Base-by-base conservation (phyloP, 129 eudicot genomes). In the Flaveria trinervia region DNA sequence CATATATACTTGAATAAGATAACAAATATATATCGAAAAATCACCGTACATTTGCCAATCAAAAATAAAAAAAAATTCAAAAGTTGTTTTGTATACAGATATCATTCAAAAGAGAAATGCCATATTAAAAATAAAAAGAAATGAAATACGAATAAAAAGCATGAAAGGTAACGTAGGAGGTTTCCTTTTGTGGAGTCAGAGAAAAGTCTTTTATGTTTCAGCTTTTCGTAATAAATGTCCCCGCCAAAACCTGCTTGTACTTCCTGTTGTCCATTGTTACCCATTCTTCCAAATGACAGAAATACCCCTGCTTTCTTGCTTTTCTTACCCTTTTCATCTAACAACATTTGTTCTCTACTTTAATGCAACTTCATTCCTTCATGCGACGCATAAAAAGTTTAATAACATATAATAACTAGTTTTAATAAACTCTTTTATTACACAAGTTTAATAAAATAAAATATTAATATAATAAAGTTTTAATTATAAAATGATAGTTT, bases 211-310 rank as follows among this genome's bases (percentile, higher is more conserved):
- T 16, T 3, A 11, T 39, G 68, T 69, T 49, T 70, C 76, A 78
- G 82, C 82, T 78, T 78, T 78, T 78, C 76, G 76, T 70, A 78
- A 78, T 59, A 70, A 78, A 78, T 70, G 70, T 70, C 62, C 28
- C 68, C 81, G 71, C 70, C 71, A 59, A 26, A 70, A 30, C 69
- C 76, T 78, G 71, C 54, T 70, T 20, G 54, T 70, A 78, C 71
- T 70, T 78, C 70, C 49, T 46, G 48, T 14, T 78, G 70, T 77
- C 69, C 81, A 50, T 68, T 65, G 65, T 50, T 41, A 56, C 50
- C 81, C 70, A 70, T 78, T 41, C 41, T 41, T 56, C 36, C 15
- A 66, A 67, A 77, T 52, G 56, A 66, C 80, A 15, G 0, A 33
- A 33, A 43, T 51, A 52, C 80, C 80, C 80, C 16, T 54, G 0